A percentile compares a stretch with the other conserved stretches of the same genome.
Evolutionary conservation across 2,329 filamentous ascomycete genomes (phyloP).

Genomic region (Colletotrichum costaricense): DNA sequence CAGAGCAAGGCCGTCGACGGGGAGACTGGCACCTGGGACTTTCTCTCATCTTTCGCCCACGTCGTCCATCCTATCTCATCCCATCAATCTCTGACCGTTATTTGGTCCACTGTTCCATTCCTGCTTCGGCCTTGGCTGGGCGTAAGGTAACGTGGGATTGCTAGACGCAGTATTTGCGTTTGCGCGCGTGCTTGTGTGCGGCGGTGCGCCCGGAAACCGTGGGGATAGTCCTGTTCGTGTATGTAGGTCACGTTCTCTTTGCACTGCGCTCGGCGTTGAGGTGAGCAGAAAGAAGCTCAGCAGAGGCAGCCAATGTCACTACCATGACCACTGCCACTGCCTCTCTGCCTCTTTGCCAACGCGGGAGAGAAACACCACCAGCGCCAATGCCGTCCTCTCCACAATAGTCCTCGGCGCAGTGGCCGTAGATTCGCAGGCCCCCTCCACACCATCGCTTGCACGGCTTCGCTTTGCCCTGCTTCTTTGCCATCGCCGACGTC

Average conservation of each 20-base stretch:
- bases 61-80: slow-evolving; percentile 28
- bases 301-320: slow-evolving; percentile 30
- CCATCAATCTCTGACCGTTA: slow-evolving; percentile 22
- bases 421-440: neutral
- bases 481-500: slow-evolving; percentile 30
- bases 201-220: slow-evolving; percentile 10
- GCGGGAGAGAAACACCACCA: neutral
- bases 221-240: slow-evolving; percentile 9
- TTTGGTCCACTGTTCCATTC: slow-evolving; percentile 15
- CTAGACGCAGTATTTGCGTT: slow-evolving; percentile 1
- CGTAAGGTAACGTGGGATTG: slow-evolving; percentile 25
- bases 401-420: neutral
- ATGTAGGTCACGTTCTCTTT: slow-evolving; percentile 24
- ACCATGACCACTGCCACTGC: slow-evolving; percentile 6
- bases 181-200: slow-evolving; percentile 16
- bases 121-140: slow-evolving; percentile 28
- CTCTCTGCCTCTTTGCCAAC: neutral
- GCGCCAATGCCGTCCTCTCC: slow-evolving; percentile 7
- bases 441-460: slow-evolving; percentile 18
- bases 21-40: neutral
- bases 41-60: neutral
- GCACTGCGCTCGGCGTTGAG: slow-evolving; percentile 8
- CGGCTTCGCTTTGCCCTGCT: slow-evolving; percentile 24
- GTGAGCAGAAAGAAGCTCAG: neutral
- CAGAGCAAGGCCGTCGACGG: neutral